A percentile compares a stretch with the other conserved stretches of the same genome.
Evolutionary conservation across 2,329 filamentous ascomycete genomes (phyloP).

Genomic region (Sphaerulina vaccinii): DNA sequence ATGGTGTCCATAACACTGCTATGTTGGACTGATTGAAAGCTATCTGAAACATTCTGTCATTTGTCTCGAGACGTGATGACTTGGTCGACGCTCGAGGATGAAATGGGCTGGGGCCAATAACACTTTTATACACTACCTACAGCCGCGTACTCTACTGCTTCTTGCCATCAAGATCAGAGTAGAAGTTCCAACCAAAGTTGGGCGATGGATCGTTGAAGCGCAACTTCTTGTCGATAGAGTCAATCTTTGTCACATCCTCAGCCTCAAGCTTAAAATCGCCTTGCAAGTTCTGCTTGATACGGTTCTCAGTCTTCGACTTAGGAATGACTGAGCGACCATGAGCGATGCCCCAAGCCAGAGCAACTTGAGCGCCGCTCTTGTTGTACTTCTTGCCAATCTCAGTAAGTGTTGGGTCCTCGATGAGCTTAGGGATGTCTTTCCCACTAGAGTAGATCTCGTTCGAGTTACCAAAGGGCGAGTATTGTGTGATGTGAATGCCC

Average conservation of each 20-base stretch:
- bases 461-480: constrained; percentile 56
- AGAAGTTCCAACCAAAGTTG: constrained; percentile 60
- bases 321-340: constrained; percentile 54
- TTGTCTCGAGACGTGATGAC: no score
- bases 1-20: no score
- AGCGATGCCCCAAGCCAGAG: constrained; percentile 56
- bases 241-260: constrained; percentile 59
- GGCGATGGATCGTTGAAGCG: constrained; percentile 61
- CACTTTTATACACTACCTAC: no score
- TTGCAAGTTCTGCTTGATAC: constrained; percentile 39
- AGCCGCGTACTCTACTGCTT: constrained; percentile 32
- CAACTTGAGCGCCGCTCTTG: constrained; percentile 53
- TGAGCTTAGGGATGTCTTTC: constrained; percentile 48
- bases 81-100: no score
- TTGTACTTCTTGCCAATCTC: constrained; percentile 54
- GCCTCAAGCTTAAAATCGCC: constrained; percentile 58
- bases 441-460: constrained; percentile 51
- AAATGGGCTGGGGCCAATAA: no score
- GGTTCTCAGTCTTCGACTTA: constrained; percentile 48
- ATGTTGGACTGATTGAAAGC: no score
- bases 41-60: no score
- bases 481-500: constrained; percentile 55
- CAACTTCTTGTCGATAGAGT: constrained; percentile 58
- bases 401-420: constrained; percentile 51
- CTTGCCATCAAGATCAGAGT: constrained; percentile 59